Conservation (phyloP, 352 stramenopile genomes). For the Phytophthora citrophthora region DNA sequence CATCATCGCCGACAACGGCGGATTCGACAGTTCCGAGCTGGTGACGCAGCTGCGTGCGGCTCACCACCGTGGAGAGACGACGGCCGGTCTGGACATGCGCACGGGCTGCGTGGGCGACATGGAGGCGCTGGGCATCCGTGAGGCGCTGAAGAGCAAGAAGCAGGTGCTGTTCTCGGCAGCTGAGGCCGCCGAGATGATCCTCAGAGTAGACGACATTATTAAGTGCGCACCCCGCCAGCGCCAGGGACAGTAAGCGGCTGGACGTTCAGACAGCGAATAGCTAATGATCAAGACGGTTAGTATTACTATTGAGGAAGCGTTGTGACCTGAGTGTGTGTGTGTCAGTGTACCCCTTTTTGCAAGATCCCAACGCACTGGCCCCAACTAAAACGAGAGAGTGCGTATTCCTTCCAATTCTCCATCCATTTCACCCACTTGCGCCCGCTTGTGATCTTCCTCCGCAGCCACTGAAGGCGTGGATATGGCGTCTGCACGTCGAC, state of each 20-base stretch:
- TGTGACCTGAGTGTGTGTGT: too few relatives aligned
- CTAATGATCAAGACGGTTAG: conserved; percentile 37
- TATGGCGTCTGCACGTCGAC: conserved; percentile 1
- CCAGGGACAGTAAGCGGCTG: conserved; percentile 52
- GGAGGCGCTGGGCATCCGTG: conserved; percentile 96
- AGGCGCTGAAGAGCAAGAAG: conserved; percentile 96
- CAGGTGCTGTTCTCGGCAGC: conserved; percentile 97
- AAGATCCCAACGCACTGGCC: conserved; percentile 4
- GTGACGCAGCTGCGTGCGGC: conserved; percentile 96
- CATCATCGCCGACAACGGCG: conserved; percentile 99
- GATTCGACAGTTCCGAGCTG: conserved; percentile 98
- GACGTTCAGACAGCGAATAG: conserved; percentile 19
- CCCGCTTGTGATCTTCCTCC: conserved; percentile 2
- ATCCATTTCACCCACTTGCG: conserved; percentile 3
- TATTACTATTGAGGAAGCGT: conserved; percentile 18
- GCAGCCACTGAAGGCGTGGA: not conserved
- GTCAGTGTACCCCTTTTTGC: not conserved
- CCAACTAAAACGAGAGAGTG: conserved; percentile 7
- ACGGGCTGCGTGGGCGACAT: conserved; percentile 97
- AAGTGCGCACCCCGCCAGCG: conserved; percentile 91
- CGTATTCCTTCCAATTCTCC: not conserved
- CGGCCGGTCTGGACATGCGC: conserved; percentile 97
- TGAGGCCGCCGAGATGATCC: conserved; percentile 99
- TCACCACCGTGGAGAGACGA: conserved; percentile 92
- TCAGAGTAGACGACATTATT: conserved; percentile 99